Conservation (phyloP, 2,329 filamentous ascomycete species). For the Penicillium sp. region DNA sequence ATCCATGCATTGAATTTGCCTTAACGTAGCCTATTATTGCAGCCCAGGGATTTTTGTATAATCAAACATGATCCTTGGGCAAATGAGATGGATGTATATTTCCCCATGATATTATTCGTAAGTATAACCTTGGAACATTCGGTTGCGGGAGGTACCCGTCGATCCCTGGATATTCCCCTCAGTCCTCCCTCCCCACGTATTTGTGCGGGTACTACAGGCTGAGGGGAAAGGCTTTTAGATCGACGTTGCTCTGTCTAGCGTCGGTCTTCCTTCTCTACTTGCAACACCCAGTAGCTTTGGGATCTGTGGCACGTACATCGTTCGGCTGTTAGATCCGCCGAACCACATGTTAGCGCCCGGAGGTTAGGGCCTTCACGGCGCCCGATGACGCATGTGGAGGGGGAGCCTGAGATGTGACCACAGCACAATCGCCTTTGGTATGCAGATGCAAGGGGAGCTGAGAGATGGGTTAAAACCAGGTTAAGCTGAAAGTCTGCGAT, state of each 20-base stretch:
- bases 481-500: slow-evolving; percentile 20
- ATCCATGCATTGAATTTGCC: neutral
- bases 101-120: slow-evolving; percentile 14
- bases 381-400: slow-evolving; percentile 27
- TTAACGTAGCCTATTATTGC: neutral
- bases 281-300: slow-evolving; percentile 1
- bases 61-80: neutral
- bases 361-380: slow-evolving; percentile 9
- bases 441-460: slow-evolving; percentile 26
- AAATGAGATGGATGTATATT: slow-evolving; percentile 13
- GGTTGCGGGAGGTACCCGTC: neutral
- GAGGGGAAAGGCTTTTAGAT: neutral
- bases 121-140: neutral
- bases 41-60: neutral
- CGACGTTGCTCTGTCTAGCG: neutral
- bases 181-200: neutral
- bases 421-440: slow-evolving; percentile 11
- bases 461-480: slow-evolving; percentile 13
- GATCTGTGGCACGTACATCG: slow-evolving; percentile 8
- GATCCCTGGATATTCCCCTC: neutral
- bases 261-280: neutral
- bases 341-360: slow-evolving; percentile 11
- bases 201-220: too few relatives aligned
- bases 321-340: slow-evolving; percentile 15
- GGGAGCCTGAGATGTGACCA: slow-evolving; percentile 5